Conservation (phyloP, 768 basidiomycete species). For the Lepiota venenata region DNA sequence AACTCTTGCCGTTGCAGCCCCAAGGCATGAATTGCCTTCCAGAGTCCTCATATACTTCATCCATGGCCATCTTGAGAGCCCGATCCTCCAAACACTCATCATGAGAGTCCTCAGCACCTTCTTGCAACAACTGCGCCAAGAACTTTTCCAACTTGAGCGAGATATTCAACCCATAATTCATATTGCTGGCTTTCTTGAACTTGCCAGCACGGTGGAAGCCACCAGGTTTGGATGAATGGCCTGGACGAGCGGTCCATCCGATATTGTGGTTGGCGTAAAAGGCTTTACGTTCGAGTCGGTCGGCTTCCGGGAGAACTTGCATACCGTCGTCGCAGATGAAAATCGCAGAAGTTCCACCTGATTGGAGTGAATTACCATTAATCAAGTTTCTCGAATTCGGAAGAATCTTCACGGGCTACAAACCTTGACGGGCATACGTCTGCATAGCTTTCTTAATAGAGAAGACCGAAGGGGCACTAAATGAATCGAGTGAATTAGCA, state of each 20-base stretch:
- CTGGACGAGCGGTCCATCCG: constrained; percentile 76
- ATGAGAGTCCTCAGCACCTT: constrained; percentile 35
- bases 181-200: constrained; percentile 85
- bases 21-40: constrained; percentile 56
- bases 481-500: not conserved
- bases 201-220: constrained; percentile 91
- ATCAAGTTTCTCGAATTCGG: not conserved
- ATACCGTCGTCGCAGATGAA: constrained; percentile 84
- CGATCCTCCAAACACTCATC: constrained; percentile 65
- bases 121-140: constrained; percentile 43
- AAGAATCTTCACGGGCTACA: not conserved
- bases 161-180: constrained; percentile 70
- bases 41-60: constrained; percentile 66
- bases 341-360: constrained; percentile 69
- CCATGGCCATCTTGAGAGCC: constrained; percentile 69
- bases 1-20: constrained; percentile 70
- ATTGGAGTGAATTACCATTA: not conserved
- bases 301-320: constrained; percentile 63
- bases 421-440: constrained; percentile 80
- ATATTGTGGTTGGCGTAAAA: constrained; percentile 82
- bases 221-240: constrained; percentile 64
- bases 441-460: constrained; percentile 84
- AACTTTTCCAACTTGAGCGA: constrained; percentile 59
- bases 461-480: constrained; percentile 67
- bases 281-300: constrained; percentile 58